Base-by-base conservation (phyloP, 2,329 filamentous ascomycete species). In the Epicoccum nigrum region DNA sequence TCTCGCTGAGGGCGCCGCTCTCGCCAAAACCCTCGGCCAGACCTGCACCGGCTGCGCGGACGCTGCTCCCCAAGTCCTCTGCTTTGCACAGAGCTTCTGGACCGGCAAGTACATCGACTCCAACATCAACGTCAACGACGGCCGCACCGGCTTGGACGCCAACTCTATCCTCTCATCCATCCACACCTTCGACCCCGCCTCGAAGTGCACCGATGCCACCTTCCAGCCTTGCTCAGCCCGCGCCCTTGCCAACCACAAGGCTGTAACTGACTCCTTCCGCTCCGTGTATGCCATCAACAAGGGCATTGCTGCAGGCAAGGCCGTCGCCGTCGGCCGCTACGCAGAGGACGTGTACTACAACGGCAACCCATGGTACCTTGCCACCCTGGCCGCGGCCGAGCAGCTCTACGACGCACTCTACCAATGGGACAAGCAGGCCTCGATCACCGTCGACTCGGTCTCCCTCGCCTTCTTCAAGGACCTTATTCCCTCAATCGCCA, bases 301-400 rank as follows among this genome's bases (percentile, higher is more conserved):
- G 4, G 87, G 85, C 4, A 83, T 86, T 42, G 62, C 81, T 2
- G 72, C 80, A 25, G 85, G 86, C 16, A 72, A 74, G 13, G 87
- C 87, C 13, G 74, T 80, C 21, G 74, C 78, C 2, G 72, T 80
- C 9, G 74, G 74, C 28, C 58, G 74, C 7, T 76, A 77, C 55
- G 64, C 71, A 2, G 74, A 77, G 69, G 89, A 95, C 61, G 73
- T 79, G 4, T 94, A 93, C 73, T 88, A 86, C 71, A 84, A 84
- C 54, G 89, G 89, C 1, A 92, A 94, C 70, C 90, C 90, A 1
- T 94, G 90, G 90, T 81, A 91, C 63, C 79, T 93, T 11, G 82
- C 82, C 62, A 93, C 88, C 1, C 79, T 91, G 23, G 89, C 88
- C 1, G 88, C 88, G 0, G 90, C 89, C 3, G 90, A 94, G 72